These are phyloP conservation scores for Neckera pumila DNA, from an alignment of 225 moss, liverwort and hornwort genomes.

Conservation along the genomic window DNA sequence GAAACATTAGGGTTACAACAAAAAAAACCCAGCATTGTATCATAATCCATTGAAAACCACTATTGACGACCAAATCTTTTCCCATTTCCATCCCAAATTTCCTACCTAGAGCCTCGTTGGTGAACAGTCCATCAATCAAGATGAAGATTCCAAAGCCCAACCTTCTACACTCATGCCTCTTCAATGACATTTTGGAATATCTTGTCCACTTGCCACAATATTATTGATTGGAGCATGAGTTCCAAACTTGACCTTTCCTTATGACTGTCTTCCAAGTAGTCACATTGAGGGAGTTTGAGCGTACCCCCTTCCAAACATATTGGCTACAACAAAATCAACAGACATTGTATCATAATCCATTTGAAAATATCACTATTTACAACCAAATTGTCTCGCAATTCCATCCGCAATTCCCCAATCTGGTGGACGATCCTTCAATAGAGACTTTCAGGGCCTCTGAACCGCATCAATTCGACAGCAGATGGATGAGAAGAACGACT, in stretches of 20 bases:
- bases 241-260: no score
- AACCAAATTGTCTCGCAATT: background rate
- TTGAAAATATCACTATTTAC: background rate
- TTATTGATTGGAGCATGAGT: background rate
- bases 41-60: background rate
- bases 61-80: background rate
- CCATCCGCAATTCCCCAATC: background rate
- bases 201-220: background rate
- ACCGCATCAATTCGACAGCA: constrained; percentile 31
- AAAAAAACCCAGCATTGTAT: background rate
- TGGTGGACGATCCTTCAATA: background rate
- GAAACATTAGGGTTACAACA: no score
- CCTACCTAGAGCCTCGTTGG: background rate
- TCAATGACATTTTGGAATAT: background rate
- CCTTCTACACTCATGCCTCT: background rate
- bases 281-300: background rate
- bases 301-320: background rate
- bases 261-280: background rate
- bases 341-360: background rate
- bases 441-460: background rate
- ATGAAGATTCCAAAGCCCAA: background rate
- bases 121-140: background rate
- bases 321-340: background rate
- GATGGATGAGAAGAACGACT: constrained; percentile 43
- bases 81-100: background rate